Evolutionary conservation across 768 basidiomycete genomes (phyloP).

Genomic region (Holtermanniella nyarrowii): DNA sequence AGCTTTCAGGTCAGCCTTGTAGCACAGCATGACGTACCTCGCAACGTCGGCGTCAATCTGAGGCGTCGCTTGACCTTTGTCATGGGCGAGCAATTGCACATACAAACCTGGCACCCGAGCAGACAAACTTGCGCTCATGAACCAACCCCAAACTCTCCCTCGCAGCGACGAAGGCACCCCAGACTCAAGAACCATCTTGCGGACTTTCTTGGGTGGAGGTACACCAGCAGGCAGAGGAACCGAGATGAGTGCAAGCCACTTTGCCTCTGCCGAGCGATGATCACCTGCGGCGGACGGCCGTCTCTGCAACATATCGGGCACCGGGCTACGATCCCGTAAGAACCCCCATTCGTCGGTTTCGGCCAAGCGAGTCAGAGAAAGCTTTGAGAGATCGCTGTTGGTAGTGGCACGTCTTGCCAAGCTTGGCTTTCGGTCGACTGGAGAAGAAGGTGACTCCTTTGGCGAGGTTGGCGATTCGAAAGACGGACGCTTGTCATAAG

Average conservation of each 20-base stretch:
- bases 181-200: slow-evolving; percentile 27
- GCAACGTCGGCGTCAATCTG: slow-evolving; percentile 25
- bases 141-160: slow-evolving; percentile 37
- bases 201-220: slow-evolving; percentile 27
- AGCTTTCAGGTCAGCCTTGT: slow-evolving; percentile 7
- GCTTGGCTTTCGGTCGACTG: neutral
- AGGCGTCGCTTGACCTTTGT: slow-evolving; percentile 16
- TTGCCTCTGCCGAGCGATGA: slow-evolving; percentile 25
- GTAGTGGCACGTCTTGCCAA: neutral
- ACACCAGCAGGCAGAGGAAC: slow-evolving; percentile 16
- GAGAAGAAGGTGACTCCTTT: neutral
- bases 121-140: slow-evolving; percentile 19
- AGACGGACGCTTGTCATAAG: neutral
- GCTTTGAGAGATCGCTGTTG: neutral
- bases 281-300: slow-evolving; percentile 14
- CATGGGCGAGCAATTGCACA: slow-evolving; percentile 28
- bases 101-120: slow-evolving; percentile 27
- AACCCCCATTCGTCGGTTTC: slow-evolving; percentile 39
- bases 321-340: slow-evolving; percentile 23
- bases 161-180: slow-evolving; percentile 29
- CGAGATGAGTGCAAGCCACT: slow-evolving; percentile 30
- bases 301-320: slow-evolving; percentile 28
- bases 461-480: neutral
- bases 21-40: slow-evolving; percentile 11
- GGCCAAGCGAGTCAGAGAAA: slow-evolving; percentile 7